Evolutionary conservation across 306 rosid genomes (phyloP).

Genomic region (Carpinus viminea): DNA sequence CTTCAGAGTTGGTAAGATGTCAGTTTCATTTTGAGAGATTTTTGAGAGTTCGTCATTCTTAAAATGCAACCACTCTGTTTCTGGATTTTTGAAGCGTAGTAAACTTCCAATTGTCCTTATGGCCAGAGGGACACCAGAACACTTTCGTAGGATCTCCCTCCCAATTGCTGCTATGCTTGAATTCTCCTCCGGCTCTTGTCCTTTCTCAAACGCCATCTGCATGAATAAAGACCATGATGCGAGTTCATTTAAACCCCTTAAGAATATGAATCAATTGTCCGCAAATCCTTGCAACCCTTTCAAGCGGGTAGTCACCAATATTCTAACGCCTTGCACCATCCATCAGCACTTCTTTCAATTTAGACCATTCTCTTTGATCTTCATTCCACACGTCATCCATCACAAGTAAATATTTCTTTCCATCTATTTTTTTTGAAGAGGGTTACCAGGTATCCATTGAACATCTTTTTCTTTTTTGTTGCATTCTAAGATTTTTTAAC

Average conservation of each 20-base stretch:
- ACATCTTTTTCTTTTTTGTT: too few species aligned
- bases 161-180: neutral
- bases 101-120: slow-evolving; percentile 19
- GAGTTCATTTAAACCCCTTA: neutral
- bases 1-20: neutral
- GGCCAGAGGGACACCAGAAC: slow-evolving; percentile 20
- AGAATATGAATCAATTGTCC: neutral
- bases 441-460: neutral
- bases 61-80: neutral
- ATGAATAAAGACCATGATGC: neutral
- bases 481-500: neutral
- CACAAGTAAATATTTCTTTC: slow-evolving; percentile 7
- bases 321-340: slow-evolving; percentile 8
- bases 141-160: neutral
- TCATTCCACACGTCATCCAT: slow-evolving; percentile 13
- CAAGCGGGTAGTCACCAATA: slow-evolving; percentile 10
- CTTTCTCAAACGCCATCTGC: slow-evolving; percentile 18
- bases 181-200: neutral
- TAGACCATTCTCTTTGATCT: neutral
- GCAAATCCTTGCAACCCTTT: neutral
- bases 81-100: neutral
- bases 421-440: neutral
- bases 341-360: neutral
- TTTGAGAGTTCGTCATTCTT: too few species aligned
- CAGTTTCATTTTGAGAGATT: too few species aligned